Evolutionary conservation across 805 yeast species (phyloP).

Genomic region (Isabelozyma pseudorhagii): DNA sequence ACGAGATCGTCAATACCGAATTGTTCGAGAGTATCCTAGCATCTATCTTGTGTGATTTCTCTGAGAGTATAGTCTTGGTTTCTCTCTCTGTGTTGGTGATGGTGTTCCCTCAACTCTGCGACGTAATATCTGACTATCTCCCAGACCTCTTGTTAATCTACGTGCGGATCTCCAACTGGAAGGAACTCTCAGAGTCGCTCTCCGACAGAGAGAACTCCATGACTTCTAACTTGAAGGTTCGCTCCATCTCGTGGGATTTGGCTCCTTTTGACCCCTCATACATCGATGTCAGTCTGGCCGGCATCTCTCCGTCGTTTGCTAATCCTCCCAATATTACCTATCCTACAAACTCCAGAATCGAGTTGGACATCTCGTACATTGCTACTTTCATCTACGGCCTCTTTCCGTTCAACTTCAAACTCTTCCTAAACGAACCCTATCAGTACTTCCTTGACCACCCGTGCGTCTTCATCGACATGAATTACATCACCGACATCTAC

Average conservation of each 20-base stretch:
- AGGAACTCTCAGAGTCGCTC: constrained; percentile 10
- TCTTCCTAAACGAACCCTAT: constrained; percentile 41
- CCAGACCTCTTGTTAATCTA: constrained; percentile 44
- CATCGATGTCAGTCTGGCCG: background rate
- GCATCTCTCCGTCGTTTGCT: background rate
- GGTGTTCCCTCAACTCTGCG: constrained; percentile 42
- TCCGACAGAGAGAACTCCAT: constrained; percentile 7
- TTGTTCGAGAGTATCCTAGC: constrained; percentile 35
- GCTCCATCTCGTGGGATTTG: constrained; percentile 14
- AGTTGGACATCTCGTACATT: constrained; percentile 30
- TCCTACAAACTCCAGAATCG: constrained; percentile 14
- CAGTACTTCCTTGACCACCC: constrained; percentile 19
- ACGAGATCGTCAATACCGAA: constrained; percentile 28
- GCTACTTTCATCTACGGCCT: constrained; percentile 54
- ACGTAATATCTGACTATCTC: constrained; percentile 26
- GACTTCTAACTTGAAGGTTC: constrained; percentile 3
- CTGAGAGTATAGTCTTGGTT: constrained; percentile 37
- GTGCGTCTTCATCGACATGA: constrained; percentile 9
- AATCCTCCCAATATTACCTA: constrained; percentile 4
- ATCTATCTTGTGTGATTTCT: constrained; percentile 39
- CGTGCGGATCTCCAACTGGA: constrained; percentile 35
- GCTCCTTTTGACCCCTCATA: constrained; percentile 10
- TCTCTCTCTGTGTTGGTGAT: constrained; percentile 28
- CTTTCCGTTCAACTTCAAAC: constrained; percentile 48
- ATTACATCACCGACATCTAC: constrained; percentile 6